Evolutionary conservation across 2,329 filamentous ascomycete genomes (phyloP).

Genomic region (Alternaria sp.): DNA sequence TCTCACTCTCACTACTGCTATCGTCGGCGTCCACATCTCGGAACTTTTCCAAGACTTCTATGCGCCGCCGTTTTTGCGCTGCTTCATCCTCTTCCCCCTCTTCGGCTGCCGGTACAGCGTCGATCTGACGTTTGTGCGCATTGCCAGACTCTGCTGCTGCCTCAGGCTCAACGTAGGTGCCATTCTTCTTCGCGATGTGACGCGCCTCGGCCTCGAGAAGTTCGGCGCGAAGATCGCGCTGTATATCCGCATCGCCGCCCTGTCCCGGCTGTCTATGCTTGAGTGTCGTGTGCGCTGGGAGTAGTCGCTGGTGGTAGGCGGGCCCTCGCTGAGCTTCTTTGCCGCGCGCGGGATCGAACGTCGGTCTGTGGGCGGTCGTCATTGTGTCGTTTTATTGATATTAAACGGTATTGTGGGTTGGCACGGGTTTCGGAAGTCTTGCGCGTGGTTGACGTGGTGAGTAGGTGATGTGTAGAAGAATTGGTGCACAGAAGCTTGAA

Average conservation of each 20-base stretch:
- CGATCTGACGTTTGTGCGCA: conserved; percentile 69
- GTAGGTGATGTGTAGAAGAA: conserved; percentile 10
- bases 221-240: conserved; percentile 86
- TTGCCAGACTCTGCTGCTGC: conserved; percentile 48
- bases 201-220: conserved; percentile 86
- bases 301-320: conserved; percentile 93
- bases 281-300: conserved; percentile 90
- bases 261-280: conserved; percentile 86
- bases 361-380: conserved; percentile 76
- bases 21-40: conserved; percentile 84
- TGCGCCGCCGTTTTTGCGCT: conserved; percentile 79
- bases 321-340: conserved; percentile 94
- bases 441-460: conserved; percentile 16
- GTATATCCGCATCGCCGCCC: conserved; percentile 77
- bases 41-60: conserved; percentile 79
- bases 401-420: not conserved
- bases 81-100: conserved; percentile 67
- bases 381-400: conserved; percentile 39
- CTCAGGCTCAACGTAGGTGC: conserved; percentile 60
- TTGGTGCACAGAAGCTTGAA: conserved; percentile 9
- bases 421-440: conserved; percentile 41
- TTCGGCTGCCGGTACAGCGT: conserved; percentile 54
- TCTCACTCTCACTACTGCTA: conserved; percentile 61
- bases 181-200: conserved; percentile 85
- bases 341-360: conserved; percentile 93